Conservation (phyloP, 805 yeast species). For the Pichia gijzeniarum region DNA sequence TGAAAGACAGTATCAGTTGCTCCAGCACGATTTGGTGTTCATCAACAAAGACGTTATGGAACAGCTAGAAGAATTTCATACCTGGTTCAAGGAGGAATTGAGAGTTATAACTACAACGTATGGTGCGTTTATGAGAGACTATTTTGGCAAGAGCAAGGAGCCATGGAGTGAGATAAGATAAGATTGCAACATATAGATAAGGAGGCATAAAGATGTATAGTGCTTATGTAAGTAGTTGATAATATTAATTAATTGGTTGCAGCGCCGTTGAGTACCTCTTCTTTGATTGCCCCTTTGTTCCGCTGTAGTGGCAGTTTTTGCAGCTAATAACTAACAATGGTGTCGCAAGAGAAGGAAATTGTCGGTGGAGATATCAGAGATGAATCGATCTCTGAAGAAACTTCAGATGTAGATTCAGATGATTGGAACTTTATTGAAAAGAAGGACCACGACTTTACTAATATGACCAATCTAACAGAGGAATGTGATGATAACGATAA, state of each 20-base stretch:
- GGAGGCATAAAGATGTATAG: no score
- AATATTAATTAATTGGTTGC: no score
- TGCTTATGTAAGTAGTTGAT: no score
- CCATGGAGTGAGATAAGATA: conserved; percentile 7
- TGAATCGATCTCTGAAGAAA: not conserved
- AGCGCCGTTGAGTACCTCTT: no score
- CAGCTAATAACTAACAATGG: no score
- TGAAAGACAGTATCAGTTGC: conserved; percentile 25
- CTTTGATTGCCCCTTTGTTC: no score
- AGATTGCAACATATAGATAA: not conserved
- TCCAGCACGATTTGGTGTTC: conserved; percentile 21
- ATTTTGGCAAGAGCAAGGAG: conserved; percentile 6
- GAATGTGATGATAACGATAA: not conserved
- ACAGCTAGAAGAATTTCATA: conserved; percentile 26
- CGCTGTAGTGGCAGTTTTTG: no score
- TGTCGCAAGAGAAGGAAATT: not conserved
- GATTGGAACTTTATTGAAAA: conserved; percentile 2
- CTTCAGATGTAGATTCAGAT: conserved; percentile 1
- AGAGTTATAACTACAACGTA: conserved; percentile 18
- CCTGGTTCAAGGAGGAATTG: conserved; percentile 28
- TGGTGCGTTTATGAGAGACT: conserved; percentile 1
- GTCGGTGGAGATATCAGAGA: not conserved
- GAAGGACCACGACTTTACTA: not conserved
- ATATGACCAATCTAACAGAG: not conserved
- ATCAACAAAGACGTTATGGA: conserved; percentile 22